phyloP scores from a whole-genome alignment of 2,329 filamentous ascomycete genomes.

The Capronia coronata region DNA sequence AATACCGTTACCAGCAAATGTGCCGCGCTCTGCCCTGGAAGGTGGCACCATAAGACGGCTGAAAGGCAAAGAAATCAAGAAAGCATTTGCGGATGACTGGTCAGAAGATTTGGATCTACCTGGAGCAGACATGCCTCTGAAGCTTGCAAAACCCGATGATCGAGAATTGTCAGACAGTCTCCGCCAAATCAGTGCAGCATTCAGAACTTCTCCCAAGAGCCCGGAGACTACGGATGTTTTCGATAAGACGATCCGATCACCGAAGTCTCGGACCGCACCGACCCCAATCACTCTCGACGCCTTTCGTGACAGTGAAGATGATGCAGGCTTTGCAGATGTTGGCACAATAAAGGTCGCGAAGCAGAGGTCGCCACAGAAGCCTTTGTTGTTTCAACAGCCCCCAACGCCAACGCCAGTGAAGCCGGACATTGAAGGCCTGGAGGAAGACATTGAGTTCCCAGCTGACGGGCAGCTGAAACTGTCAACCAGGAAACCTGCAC shows the following conservation, averaged over 20 bases:
- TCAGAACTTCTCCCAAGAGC: slow-evolving; percentile 34
- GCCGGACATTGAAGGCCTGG: slow-evolving; percentile 58
- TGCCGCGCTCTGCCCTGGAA: slow-evolving; percentile 80
- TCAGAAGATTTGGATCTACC: slow-evolving; percentile 70
- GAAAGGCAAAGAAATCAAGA: slow-evolving; percentile 66
- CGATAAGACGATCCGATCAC: slow-evolving; percentile 38
- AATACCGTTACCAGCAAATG: slow-evolving; percentile 80
- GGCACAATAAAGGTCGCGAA: slow-evolving; percentile 65
- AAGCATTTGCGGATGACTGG: slow-evolving; percentile 72
- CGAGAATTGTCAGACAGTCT: slow-evolving; percentile 61
- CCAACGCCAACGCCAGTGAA: slow-evolving; percentile 34
- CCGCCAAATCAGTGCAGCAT: slow-evolving; percentile 55
- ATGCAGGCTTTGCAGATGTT: slow-evolving; percentile 57
- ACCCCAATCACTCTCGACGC: slow-evolving; percentile 52
- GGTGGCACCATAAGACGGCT: slow-evolving; percentile 90
- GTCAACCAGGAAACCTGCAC: slow-evolving; percentile 53
- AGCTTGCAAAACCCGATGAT: slow-evolving; percentile 58
- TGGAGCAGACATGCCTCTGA: slow-evolving; percentile 50
- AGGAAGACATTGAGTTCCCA: slow-evolving; percentile 66
- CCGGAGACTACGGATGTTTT: slow-evolving; percentile 30
- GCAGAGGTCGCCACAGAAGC: slow-evolving; percentile 47
- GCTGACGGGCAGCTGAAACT: slow-evolving; percentile 58
- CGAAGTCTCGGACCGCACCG: slow-evolving; percentile 46
- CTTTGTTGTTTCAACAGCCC: slow-evolving; percentile 37
- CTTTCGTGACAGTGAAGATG: slow-evolving; percentile 57